Percentiles rank a stretch among this genome's conserved stretches.
Evolutionary conservation across 202 grass and related monocot genomes (phyloP).

Genomic region (Panicum virgatum): DNA sequence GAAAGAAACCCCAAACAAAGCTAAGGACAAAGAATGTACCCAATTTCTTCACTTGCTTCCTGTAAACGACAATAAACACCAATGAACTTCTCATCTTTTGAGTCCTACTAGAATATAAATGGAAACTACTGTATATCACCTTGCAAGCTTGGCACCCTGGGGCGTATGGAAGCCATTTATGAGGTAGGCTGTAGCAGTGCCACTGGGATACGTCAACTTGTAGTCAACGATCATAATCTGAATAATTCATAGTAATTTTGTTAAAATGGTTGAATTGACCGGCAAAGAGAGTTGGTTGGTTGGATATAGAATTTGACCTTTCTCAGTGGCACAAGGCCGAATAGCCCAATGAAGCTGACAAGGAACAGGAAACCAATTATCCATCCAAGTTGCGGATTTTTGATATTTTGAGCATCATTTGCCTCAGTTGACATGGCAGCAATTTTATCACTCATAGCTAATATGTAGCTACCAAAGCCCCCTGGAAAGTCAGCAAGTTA

Average conservation of each 20-base stretch:
- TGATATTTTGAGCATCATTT: conserved; percentile 58
- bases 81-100: background rate
- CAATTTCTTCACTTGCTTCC: conserved; percentile 73
- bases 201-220: conserved; percentile 85
- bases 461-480: conserved; percentile 73
- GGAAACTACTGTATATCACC: conserved; percentile 31
- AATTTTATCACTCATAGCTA: conserved; percentile 52
- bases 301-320: conserved; percentile 55
- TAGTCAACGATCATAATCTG: conserved; percentile 96
- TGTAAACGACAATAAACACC: conserved; percentile 28
- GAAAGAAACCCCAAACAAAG: conserved; percentile 87
- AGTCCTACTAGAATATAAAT: conserved; percentile 38
- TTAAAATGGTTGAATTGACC: conserved; percentile 9
- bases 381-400: conserved; percentile 70
- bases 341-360: conserved; percentile 79
- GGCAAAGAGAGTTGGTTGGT: background rate
- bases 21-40: conserved; percentile 60
- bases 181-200: conserved; percentile 80
- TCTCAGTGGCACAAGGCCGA: conserved; percentile 74
- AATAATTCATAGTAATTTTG: conserved; percentile 4
- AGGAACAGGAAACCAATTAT: conserved; percentile 78
- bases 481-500: conserved; percentile 52
- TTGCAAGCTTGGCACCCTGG: conserved; percentile 74
- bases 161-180: conserved; percentile 94
- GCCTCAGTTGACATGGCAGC: conserved; percentile 62